These are phyloP conservation scores for Paxillus ammoniavirescens DNA, from an alignment of 768 basidiomycete species.

Conservation along the genomic window DNA sequence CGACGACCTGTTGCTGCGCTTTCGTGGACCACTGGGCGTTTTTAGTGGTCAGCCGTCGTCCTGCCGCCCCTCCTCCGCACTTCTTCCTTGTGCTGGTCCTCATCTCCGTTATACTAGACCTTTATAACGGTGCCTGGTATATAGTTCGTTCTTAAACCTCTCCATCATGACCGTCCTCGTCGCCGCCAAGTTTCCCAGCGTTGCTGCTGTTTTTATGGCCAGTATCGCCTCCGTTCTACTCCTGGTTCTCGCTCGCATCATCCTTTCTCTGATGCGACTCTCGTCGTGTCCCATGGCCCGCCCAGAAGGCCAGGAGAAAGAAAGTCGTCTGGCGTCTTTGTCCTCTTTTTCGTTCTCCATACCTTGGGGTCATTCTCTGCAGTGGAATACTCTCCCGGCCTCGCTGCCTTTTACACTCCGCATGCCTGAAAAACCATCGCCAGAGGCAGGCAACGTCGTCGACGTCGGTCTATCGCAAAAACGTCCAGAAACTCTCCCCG, in stretches of 20 bases:
- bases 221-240: conserved; percentile 26
- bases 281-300: conserved; percentile 22
- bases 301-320: conserved; percentile 17
- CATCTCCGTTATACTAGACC: conserved; percentile 21
- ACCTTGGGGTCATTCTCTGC: conserved; percentile 20
- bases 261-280: conserved; percentile 26
- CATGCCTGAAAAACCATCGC: conserved; percentile 19
- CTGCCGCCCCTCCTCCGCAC: conserved; percentile 7
- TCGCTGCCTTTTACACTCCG: conserved; percentile 27
- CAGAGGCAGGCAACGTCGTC: conserved; percentile 8
- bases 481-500: conserved; percentile 12
- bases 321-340: neutral
- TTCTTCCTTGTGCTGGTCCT: conserved; percentile 11
- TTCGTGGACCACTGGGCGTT: conserved; percentile 10
- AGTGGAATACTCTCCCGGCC: conserved; percentile 26
- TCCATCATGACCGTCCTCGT: conserved; percentile 32
- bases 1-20: conserved; percentile 8
- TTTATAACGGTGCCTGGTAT: conserved; percentile 18
- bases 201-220: conserved; percentile 32
- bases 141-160: neutral
- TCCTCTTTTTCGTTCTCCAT: conserved; percentile 1
- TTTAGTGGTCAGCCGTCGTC: conserved; percentile 9
- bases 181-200: conserved; percentile 26
- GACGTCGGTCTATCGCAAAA: conserved; percentile 8
- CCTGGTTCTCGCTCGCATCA: conserved; percentile 29